Base-by-base conservation (phyloP, 169 alveolate genomes). In the Fabrea salina region DNA sequence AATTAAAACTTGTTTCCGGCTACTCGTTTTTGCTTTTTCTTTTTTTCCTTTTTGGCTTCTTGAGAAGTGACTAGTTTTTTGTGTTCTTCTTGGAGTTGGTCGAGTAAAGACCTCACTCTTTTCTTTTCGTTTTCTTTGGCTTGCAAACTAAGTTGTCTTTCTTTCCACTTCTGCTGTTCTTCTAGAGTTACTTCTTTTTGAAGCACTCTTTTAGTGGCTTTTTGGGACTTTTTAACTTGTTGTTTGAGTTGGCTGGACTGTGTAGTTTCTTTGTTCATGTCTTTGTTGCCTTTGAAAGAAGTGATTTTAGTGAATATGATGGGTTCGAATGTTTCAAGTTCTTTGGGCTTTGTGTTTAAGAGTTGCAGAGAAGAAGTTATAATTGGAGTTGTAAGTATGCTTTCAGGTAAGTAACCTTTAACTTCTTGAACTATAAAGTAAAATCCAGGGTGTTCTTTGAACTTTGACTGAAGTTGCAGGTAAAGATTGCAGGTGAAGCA, bases 291-390 rank as follows among this genome's bases (percentile, higher is more conserved):
- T 5, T 64, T 64, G 41, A 22, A 25, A 32, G 57, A 37, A 6
- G 47, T 64, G 30, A 64, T 40, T 37, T 41, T 1, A 19, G 19
- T 56, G 41, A 64, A 41, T 13, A 64, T 39, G 19, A 64, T 19
- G 16, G 75, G 75, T n/a, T 64, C 75, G 30, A 37, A 64, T 39
- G 75, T 64, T 64, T 64, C 56, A 37, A 64, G 35, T 64, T 64
- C 75, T 39, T 64, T 33, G 41, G 75, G 75, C 16, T 40, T 64
- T n/a, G 19, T 51, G 59, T 51, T 33, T 51, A 51, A 51, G 27
- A 51, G 27, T 51, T 27, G 59, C 27, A 51, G n/a, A n/a, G n/a
- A n/a, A n/a, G n/a, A n/a, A n/a, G n/a, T n/a, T n/a, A n/a, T n/a
- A n/a, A n/a, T n/a, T n/a, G n/a, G n/a, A n/a, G n/a, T n/a, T n/a